Evolutionary conservation across 2,329 filamentous ascomycete species (phyloP).

Genomic region (Geosmithia putterillii): DNA sequence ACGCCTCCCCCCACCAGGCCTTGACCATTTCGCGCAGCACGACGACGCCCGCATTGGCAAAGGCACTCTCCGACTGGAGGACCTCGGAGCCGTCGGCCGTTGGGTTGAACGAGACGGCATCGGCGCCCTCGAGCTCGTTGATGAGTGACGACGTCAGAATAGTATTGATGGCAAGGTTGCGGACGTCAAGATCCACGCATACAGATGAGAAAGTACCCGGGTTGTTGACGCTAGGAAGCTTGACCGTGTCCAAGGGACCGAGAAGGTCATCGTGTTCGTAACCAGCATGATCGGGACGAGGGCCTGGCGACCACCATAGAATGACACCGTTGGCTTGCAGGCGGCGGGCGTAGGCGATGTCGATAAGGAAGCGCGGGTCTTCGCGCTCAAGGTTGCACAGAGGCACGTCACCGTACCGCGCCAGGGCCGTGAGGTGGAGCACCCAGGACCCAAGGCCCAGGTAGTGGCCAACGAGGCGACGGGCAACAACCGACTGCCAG

Average conservation of each 20-base stretch:
- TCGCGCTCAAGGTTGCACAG: constrained; percentile 92
- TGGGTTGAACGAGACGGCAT: constrained; percentile 70
- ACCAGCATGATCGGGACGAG: constrained; percentile 86
- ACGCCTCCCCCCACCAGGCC: constrained; percentile 94
- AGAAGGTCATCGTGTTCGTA: constrained; percentile 88
- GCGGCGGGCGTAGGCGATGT: constrained; percentile 84
- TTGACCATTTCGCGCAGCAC: constrained; percentile 98
- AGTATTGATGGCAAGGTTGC: constrained; percentile 94
- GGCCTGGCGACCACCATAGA: constrained; percentile 87
- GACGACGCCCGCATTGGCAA: constrained; percentile 79
- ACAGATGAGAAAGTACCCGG: constrained; percentile 91
- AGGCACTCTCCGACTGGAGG: constrained; percentile 77
- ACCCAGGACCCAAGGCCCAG: constrained; percentile 90
- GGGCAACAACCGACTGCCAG: constrained; percentile 85
- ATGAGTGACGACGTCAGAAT: constrained; percentile 93
- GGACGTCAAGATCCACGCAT: constrained; percentile 87
- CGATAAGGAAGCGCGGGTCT: constrained; percentile 88
- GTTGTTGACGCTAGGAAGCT: constrained; percentile 89
- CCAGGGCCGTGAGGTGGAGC: constrained; percentile 72
- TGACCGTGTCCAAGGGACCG: constrained; percentile 70
- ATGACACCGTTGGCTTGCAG: constrained; percentile 87
- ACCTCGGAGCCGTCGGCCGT: constrained; percentile 29
- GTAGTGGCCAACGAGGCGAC: constrained; percentile 78
- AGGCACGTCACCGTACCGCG: constrained; percentile 86
- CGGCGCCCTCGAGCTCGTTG: constrained; percentile 86